Evolutionary conservation across 106 monocot genomes (phyloP), one percentile per base, ranked within the genome.

Genomic region (Dendrobium catenatum): DNA sequence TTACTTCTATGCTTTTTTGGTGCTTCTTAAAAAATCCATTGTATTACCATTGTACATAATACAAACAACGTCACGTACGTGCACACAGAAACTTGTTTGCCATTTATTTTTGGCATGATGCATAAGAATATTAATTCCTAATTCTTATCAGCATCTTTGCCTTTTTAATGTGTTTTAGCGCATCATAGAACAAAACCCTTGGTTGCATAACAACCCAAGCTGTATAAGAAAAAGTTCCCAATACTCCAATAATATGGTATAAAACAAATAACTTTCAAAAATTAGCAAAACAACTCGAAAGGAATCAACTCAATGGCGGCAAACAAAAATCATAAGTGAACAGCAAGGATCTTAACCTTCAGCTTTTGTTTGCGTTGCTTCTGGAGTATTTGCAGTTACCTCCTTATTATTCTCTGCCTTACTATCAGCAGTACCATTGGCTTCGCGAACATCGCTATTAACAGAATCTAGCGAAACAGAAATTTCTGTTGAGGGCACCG

Each of bases 341-440:
- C 19, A 78, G 11, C 51, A 59, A 10, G 15, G 46, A 51, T 27
- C 46, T 56, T 1, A 78, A 89, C 93, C 89, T 91, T 89, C 89
- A 81, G 76, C 84, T 73, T 85, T 84, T 49, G 90, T 88, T 24
- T 80, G 47, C 22, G 64, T 42, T 22, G 55, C 59, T 31, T 87
- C 75, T 13, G 84, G 26, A 80, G 84, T n/a, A 55, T 83, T 78
- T 43, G 56, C 72, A 22, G 5, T 67, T 68, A 55, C 58, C n/a
- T 76, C 82, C 70, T 70, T 37, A 13, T 42, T 20, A 74, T 43
- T 74, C 0, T 74, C 74, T 1, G 19, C n/a, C n/a, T 74, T 74
- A 22, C 43, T 74, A 74, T 74, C 74, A 43, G 20, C 74, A 6
- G 18, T 44, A 6, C 43, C 74, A 74, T 44, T 42, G 74, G n/a